Evolutionary conservation across 306 rosid species (phyloP).

Genomic region (Citrullus amarus): DNA sequence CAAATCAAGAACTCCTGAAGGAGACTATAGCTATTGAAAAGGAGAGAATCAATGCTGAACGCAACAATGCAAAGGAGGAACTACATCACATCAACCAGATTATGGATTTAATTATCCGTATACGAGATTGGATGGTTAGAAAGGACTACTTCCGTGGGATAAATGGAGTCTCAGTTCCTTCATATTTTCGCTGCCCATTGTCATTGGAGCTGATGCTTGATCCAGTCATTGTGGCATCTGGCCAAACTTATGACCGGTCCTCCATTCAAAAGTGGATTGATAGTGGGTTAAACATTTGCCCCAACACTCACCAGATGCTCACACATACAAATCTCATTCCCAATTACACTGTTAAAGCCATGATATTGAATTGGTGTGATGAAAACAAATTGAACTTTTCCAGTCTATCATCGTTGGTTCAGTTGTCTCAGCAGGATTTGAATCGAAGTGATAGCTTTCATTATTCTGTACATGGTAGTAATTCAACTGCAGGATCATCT

Average conservation of each 20-base stretch:
- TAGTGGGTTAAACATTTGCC: slow-evolving; percentile 66
- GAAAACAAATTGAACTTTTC: slow-evolving; percentile 50
- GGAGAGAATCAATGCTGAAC: slow-evolving; percentile 54
- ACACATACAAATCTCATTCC: slow-evolving; percentile 63
- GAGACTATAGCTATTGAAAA: slow-evolving; percentile 76
- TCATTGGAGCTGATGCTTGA: slow-evolving; percentile 79
- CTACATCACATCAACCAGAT: slow-evolving; percentile 39
- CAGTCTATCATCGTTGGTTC: slow-evolving; percentile 16
- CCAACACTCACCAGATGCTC: slow-evolving; percentile 63
- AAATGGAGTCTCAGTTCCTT: slow-evolving; percentile 47
- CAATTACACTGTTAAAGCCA: slow-evolving; percentile 81
- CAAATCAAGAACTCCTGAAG: slow-evolving; percentile 67
- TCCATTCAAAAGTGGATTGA: slow-evolving; percentile 85
- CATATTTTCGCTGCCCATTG: slow-evolving; percentile 80
- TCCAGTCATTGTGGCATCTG: slow-evolving; percentile 92
- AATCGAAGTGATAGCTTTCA: slow-evolving; percentile 23
- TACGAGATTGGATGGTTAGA: slow-evolving; percentile 56
- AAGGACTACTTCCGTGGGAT: slow-evolving; percentile 25
- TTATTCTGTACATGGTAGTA: slow-evolving; percentile 25
- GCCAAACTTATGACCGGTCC: slow-evolving; percentile 75
- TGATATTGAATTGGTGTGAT: slow-evolving; percentile 88
- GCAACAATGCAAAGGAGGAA: slow-evolving; percentile 37
- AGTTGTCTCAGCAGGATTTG: slow-evolving; percentile 24
- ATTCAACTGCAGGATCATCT: slow-evolving; percentile 50
- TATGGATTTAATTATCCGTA: slow-evolving; percentile 47